phyloP scores from a whole-genome alignment of 2,329 filamentous ascomycete genomes.

The Calycina herbarum region DNA sequence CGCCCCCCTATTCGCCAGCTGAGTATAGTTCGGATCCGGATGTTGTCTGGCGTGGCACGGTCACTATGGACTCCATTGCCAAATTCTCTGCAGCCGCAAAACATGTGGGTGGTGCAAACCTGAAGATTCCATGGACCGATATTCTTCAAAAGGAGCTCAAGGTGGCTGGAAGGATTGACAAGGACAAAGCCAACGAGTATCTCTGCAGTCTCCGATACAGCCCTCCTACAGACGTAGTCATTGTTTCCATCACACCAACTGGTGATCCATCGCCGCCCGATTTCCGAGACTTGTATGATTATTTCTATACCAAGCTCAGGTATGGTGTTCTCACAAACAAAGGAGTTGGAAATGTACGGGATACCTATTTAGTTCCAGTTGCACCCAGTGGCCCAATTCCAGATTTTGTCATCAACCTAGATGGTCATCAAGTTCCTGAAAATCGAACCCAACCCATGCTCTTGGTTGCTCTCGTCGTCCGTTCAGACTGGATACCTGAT shows the following conservation, averaged over 20 bases:
- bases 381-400: slow-evolving; percentile 69
- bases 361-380: slow-evolving; percentile 89
- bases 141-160: slow-evolving; percentile 70
- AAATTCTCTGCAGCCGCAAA: slow-evolving; percentile 76
- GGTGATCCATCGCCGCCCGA: slow-evolving; percentile 59
- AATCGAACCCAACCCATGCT: slow-evolving; percentile 73
- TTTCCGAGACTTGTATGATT: slow-evolving; percentile 80
- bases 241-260: slow-evolving; percentile 69
- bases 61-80: slow-evolving; percentile 76
- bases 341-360: slow-evolving; percentile 72
- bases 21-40: slow-evolving; percentile 70
- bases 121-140: slow-evolving; percentile 70
- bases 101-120: slow-evolving; percentile 81
- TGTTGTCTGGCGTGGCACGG: slow-evolving; percentile 74
- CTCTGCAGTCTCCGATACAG: slow-evolving; percentile 84
- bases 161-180: slow-evolving; percentile 78
- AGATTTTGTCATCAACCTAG: slow-evolving; percentile 85
- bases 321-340: slow-evolving; percentile 88
- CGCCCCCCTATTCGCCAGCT: slow-evolving; percentile 79
- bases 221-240: slow-evolving; percentile 77
- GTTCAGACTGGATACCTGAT: slow-evolving; percentile 50
- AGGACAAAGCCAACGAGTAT: slow-evolving; percentile 84
- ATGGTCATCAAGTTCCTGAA: slow-evolving; percentile 76
- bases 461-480: slow-evolving; percentile 81
- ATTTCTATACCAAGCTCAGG: slow-evolving; percentile 77